phyloP scores from a whole-genome alignment of 169 alveolate genomes.

The Amoebophrya sp. region DNA sequence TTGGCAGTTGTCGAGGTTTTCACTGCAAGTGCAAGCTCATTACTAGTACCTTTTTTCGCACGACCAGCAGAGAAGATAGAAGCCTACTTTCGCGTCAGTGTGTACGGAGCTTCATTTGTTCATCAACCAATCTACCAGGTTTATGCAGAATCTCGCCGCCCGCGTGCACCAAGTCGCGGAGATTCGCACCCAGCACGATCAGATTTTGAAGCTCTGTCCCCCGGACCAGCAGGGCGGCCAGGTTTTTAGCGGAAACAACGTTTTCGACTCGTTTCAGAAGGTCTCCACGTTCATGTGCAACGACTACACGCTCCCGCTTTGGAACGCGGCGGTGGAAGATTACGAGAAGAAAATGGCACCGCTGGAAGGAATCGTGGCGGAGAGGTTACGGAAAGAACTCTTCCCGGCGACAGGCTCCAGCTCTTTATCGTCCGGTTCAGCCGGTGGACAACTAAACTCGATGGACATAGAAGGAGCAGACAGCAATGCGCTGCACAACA shows the following conservation, averaged over 20 bases:
- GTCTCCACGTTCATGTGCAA: constrained; percentile 40
- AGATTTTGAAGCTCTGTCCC: constrained; percentile 53
- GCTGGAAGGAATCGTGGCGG: constrained; percentile 40
- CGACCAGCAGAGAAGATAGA: too few relatives aligned
- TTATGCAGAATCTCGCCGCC: background rate
- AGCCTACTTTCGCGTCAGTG: too few relatives aligned
- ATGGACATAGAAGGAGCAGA: constrained; percentile 51
- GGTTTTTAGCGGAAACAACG: background rate
- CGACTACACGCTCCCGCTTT: constrained; percentile 43
- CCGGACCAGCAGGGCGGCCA: background rate
- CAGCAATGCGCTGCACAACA: background rate
- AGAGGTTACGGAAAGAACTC: constrained; percentile 27
- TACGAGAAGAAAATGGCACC: constrained; percentile 45
- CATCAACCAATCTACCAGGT: too few relatives aligned
- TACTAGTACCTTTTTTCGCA: too few relatives aligned
- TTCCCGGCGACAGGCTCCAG: background rate
- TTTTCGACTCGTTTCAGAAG: background rate
- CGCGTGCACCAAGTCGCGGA: constrained; percentile 41
- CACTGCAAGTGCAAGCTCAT: too few relatives aligned
- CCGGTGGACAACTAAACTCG: too few relatives aligned
- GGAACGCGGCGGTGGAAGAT: constrained; percentile 43
- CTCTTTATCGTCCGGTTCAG: background rate
- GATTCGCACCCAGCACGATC: constrained; percentile 64
- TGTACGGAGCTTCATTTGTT: too few relatives aligned
- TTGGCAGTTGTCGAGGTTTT: too few relatives aligned